These are phyloP conservation scores for Sporothrix euskadiensis DNA, from an alignment of 2,329 filamentous ascomycete genomes.

Conservation along the genomic window DNA sequence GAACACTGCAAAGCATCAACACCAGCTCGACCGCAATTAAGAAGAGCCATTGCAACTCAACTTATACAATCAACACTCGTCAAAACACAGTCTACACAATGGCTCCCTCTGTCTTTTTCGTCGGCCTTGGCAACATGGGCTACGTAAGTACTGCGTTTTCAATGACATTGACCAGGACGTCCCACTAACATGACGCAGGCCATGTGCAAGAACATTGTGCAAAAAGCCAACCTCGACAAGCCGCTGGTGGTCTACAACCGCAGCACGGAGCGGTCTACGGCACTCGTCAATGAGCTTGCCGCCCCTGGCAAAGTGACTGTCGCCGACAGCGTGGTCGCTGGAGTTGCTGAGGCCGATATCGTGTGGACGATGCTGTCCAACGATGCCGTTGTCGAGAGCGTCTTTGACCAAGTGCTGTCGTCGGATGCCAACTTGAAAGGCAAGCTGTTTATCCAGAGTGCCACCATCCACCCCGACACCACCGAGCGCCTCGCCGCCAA, in stretches of 20 bases:
- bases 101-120: slow-evolving; percentile 68
- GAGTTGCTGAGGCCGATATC: slow-evolving; percentile 68
- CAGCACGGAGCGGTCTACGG: slow-evolving; percentile 63
- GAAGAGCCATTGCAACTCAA: neutral
- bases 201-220: slow-evolving; percentile 80
- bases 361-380: slow-evolving; percentile 82
- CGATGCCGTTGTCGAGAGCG: slow-evolving; percentile 77
- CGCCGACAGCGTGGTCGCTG: slow-evolving; percentile 63
- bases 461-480: slow-evolving; percentile 82
- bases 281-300: slow-evolving; percentile 61
- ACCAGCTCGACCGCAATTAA: neutral
- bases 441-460: slow-evolving; percentile 85
- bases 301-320: slow-evolving; percentile 63
- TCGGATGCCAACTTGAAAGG: slow-evolving; percentile 59
- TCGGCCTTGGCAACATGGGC: slow-evolving; percentile 88
- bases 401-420: slow-evolving; percentile 64
- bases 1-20: neutral
- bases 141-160: slow-evolving; percentile 51
- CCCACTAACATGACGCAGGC: slow-evolving; percentile 51
- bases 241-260: slow-evolving; percentile 82
- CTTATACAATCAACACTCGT: slow-evolving; percentile 24
- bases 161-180: neutral
- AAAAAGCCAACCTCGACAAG: slow-evolving; percentile 70
- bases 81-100: slow-evolving; percentile 40
- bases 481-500: slow-evolving; percentile 64